Conservation (phyloP, 768 basidiomycete species). For the Fomitopsis pulvina region DNA sequence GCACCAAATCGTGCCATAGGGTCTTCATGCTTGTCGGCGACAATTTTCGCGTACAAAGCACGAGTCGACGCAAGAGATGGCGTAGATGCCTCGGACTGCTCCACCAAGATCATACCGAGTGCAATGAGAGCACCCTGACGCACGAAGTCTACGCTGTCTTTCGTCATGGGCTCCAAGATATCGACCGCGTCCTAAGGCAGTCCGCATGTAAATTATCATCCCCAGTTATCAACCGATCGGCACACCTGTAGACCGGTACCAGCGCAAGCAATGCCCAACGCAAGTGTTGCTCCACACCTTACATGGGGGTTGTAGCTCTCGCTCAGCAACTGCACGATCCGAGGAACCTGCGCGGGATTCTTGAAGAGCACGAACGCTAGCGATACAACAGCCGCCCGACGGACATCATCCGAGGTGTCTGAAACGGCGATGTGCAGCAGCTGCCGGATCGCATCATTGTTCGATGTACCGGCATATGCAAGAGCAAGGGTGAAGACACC, state of each 20-base stretch:
- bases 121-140: conserved; percentile 96
- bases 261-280: conserved; percentile 94
- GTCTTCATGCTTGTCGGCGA: conserved; percentile 96
- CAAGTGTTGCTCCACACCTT: conserved; percentile 92
- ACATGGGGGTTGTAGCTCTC: conserved; percentile 99
- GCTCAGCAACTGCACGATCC: conserved; percentile 92
- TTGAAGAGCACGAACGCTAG: conserved; percentile 97
- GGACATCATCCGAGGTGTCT: conserved; percentile 95
- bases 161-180: conserved; percentile 96
- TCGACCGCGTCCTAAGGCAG: conserved; percentile 79
- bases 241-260: conserved; percentile 89
- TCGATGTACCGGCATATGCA: conserved; percentile 93
- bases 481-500: conserved; percentile 95
- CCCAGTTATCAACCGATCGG: background rate
- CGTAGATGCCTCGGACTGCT: conserved; percentile 88
- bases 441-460: conserved; percentile 88
- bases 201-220: background rate
- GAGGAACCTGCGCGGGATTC: conserved; percentile 91
- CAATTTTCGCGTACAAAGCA: conserved; percentile 82
- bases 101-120: conserved; percentile 93
- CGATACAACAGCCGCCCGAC: conserved; percentile 92
- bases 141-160: conserved; percentile 96
- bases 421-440: conserved; percentile 96
- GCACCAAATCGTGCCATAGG: conserved; percentile 98
- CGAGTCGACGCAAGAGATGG: conserved; percentile 77